Percentiles rank a stretch among this genome's conserved stretches.
Conservation (phyloP, 805 yeast genomes). For the Pichia membranifaciens region DNA sequence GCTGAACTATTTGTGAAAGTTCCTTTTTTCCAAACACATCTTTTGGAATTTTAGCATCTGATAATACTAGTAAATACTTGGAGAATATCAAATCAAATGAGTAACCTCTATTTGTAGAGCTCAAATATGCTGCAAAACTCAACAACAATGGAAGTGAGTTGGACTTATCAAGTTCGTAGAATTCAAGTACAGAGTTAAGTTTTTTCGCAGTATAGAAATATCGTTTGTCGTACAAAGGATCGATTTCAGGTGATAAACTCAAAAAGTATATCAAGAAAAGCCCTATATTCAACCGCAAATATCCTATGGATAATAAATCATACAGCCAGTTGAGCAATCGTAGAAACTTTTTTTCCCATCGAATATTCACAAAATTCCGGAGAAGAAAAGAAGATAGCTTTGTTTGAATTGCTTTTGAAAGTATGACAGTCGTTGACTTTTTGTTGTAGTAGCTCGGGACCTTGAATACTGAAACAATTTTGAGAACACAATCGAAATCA, state of each 20-base stretch:
- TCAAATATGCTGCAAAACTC: constrained; percentile 2
- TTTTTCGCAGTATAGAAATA: constrained; percentile 18
- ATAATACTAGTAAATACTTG: not conserved
- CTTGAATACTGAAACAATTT: constrained; percentile 20
- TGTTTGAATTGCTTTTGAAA: constrained; percentile 18
- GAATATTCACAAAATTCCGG: constrained; percentile 20
- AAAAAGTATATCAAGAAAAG: constrained; percentile 20
- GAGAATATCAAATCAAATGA: constrained; percentile 17
- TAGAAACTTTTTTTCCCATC: constrained; percentile 17
- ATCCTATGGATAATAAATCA: constrained; percentile 26
- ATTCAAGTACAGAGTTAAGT: not conserved
- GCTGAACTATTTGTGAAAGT: constrained; percentile 4
- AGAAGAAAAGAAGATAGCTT: constrained; percentile 19
- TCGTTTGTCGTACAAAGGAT: constrained; percentile 16
- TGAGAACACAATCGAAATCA: constrained; percentile 20
- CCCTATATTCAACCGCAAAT: constrained; percentile 20
- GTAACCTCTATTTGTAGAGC: constrained; percentile 2
- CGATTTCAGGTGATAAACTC: constrained; percentile 12
- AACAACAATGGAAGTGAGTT: constrained; percentile 6
- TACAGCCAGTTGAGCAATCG: constrained; percentile 21
- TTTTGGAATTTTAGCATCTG: not conserved
- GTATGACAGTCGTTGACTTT: constrained; percentile 2
- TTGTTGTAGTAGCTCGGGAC: constrained; percentile 20
- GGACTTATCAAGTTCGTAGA: constrained; percentile 4
- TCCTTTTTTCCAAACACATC: constrained; percentile 16